Evolutionary conservation across 495 filamentous ascomycete genomes (phyloP).

Genomic region (Aspergillus heteromorphus): DNA sequence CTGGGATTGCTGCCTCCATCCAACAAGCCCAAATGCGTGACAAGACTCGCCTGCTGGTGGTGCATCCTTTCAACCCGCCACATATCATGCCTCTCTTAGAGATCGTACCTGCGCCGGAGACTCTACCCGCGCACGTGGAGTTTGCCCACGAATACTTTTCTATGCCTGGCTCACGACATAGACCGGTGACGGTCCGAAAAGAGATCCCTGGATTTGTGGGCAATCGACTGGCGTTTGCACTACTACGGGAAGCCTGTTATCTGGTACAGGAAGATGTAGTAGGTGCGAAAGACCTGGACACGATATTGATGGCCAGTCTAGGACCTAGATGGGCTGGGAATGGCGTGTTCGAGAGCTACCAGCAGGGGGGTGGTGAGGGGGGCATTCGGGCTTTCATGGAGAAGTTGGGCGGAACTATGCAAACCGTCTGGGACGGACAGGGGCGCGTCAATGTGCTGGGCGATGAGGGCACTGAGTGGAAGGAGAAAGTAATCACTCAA

Average conservation of each 20-base stretch:
- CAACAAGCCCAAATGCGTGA: slow-evolving; percentile 37
- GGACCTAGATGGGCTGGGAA: slow-evolving; percentile 54
- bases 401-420: slow-evolving; percentile 52
- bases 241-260: slow-evolving; percentile 42
- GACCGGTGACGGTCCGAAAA: slow-evolving; percentile 48
- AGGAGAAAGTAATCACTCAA: slow-evolving; percentile 30
- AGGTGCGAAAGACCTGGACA: slow-evolving; percentile 40
- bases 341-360: slow-evolving; percentile 57
- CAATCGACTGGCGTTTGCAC: slow-evolving; percentile 46
- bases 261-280: slow-evolving; percentile 44
- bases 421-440: slow-evolving; percentile 48
- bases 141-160: slow-evolving; percentile 46
- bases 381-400: slow-evolving; percentile 51
- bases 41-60: slow-evolving; percentile 44
- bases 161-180: slow-evolving; percentile 34
- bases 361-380: slow-evolving; percentile 52
- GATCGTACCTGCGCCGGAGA: slow-evolving; percentile 46
- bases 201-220: slow-evolving; percentile 50
- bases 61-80: slow-evolving; percentile 60
- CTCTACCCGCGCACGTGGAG: slow-evolving; percentile 31
- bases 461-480: slow-evolving; percentile 33
- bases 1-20: slow-evolving; percentile 48
- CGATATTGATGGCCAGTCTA: slow-evolving; percentile 42
- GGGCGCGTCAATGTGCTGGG: slow-evolving; percentile 37
- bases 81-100: slow-evolving; percentile 61